phyloP scores from a whole-genome alignment of 2,329 filamentous ascomycete species.

The Diaporthe eres region DNA sequence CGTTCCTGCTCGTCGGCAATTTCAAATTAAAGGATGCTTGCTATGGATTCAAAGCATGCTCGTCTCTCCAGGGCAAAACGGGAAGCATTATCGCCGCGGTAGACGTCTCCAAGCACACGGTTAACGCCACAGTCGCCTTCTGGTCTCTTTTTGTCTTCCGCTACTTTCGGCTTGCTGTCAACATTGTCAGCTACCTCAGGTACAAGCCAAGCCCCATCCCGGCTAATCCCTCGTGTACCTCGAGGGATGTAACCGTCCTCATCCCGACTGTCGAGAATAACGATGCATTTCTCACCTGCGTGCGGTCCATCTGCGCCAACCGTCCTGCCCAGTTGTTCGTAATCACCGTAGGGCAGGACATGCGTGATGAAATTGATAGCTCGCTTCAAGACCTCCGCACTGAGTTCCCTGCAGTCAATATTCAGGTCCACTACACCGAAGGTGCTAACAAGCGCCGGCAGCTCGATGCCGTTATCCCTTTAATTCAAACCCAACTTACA shows the following conservation, averaged over 20 bases:
- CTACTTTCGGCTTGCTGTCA: neutral
- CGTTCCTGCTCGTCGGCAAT: neutral
- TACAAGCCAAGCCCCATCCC: neutral
- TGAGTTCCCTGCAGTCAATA: neutral
- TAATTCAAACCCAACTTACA: neutral
- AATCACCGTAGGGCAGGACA: neutral
- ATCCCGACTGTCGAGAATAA: slow-evolving; percentile 3
- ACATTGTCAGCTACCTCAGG: neutral
- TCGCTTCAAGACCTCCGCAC: neutral
- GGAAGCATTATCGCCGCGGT: neutral
- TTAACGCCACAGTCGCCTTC: neutral
- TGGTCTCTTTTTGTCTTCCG: neutral
- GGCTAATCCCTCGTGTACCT: neutral
- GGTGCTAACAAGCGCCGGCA: neutral
- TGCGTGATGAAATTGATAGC: neutral
- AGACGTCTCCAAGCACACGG: neutral
- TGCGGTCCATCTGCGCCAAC: neutral
- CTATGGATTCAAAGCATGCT: neutral
- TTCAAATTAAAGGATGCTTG: neutral
- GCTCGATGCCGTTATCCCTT: neutral
- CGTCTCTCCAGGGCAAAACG: neutral
- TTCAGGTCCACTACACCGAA: neutral
- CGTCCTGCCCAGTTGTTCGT: neutral
- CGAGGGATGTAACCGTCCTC: neutral
- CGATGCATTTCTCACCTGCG: neutral